Base-by-base conservation (phyloP, 2,329 filamentous ascomycete species). In the Sphaceloma murrayae region DNA sequence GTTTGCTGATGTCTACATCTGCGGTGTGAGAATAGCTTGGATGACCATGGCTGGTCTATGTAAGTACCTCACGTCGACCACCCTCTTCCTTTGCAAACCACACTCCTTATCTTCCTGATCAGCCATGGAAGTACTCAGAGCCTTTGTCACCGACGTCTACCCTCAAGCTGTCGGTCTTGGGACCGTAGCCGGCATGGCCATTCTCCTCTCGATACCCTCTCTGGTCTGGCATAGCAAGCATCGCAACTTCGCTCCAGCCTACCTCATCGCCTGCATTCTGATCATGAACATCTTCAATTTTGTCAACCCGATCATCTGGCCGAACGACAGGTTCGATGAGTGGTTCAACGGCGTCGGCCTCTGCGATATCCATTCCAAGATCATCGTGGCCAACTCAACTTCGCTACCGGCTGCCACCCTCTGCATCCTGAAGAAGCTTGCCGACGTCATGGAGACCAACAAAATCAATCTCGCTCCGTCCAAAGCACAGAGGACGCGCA, bases 251-350 rank as follows among this genome's bases (percentile, higher is more conserved):
- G 69, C 76, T 9, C 73, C 76, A 5, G 67, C 68, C 13, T 70
- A 67, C 21, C 64, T 82, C 26, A 69, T 79, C 38, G 55, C 66
- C 40, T 80, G 74, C 67, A 61, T 74, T 43, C 59, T 72, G 17
- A 46, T 77, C n/a, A 57, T 70, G 47, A 80, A 80, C 53, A 46
- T 78, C 43, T 67, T 73, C 56, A 73, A 68, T 51, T 67, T 77
- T 49, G 59, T 77, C 64, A 83, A 84, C 54, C 66, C 77, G 1
- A 57, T 80, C 39, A 69, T 82, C 48, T 85, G 80, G 80, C 69
- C 72, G 0, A 72, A 66, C 5, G 74, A 80, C 50, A 63, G 80
- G 50, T 53, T 72, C 9, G 27, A 54, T 0, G 57, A 62, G 4
- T 77, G 73, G 70, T 84, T 70, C 69, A 59, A 69, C 47, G 80